A percentile compares a stretch with the other conserved stretches of the same genome.
phyloP scores from a whole-genome alignment of 169 alveolate species.

The Theileria parva region DNA sequence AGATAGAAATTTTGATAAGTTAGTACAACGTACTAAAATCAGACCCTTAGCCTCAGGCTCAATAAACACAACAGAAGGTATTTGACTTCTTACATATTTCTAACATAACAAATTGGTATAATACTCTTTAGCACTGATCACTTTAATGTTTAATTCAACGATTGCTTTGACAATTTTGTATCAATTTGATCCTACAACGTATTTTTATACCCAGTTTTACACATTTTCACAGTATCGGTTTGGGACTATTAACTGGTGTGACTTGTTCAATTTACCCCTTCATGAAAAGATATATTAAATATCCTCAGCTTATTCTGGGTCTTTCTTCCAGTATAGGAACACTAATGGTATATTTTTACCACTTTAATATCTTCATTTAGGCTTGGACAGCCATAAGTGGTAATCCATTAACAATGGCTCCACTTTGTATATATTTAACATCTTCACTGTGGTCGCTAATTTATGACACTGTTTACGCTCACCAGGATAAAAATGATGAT shows the following conservation, averaged over 20 bases:
- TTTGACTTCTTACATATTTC: constrained; percentile 17
- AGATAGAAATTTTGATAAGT: constrained; percentile 73
- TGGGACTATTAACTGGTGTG: constrained; percentile 75
- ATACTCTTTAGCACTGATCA: constrained; percentile 27
- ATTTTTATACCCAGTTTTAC: background rate
- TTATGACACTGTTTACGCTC: constrained; percentile 94
- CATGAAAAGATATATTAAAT: constrained; percentile 85
- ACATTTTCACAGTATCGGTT: constrained; percentile 21
- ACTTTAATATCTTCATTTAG: constrained; percentile 27
- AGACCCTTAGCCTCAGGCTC: constrained; percentile 93
- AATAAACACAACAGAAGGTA: constrained; percentile 75
- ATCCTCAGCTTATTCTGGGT: constrained; percentile 91
- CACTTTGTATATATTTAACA: constrained; percentile 54
- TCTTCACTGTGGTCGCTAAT: constrained; percentile 88
- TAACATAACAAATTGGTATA: constrained; percentile 12
- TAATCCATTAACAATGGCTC: constrained; percentile 58
- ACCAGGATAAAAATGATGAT: constrained; percentile 89
- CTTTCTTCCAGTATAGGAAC: constrained; percentile 89
- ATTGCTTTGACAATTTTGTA: constrained; percentile 45
- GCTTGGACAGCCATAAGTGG: constrained; percentile 75
- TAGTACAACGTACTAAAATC: constrained; percentile 90
- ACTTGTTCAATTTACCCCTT: constrained; percentile 86
- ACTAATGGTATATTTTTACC: constrained; percentile 66
- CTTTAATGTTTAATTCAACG: constrained; percentile 45
- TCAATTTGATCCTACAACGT: constrained; percentile 51